Conservation (phyloP, 1,284 basidiomycete genomes). For the Entoloma clypeatum region DNA sequence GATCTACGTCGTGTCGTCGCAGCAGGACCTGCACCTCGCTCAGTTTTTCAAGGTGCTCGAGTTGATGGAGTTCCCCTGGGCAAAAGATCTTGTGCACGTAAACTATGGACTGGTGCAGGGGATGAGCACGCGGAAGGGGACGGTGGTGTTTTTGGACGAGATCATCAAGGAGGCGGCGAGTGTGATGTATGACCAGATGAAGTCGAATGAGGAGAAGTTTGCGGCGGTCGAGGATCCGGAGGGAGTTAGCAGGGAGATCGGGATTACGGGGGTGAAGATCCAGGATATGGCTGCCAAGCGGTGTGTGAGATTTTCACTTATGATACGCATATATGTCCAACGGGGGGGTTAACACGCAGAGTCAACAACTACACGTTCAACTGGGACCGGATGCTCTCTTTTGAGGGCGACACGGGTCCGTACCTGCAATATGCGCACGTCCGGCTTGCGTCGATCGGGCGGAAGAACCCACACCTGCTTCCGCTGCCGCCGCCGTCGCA, state of each 20-base stretch:
- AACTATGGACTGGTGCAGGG: slow-evolving; percentile 93
- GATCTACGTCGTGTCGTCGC: slow-evolving; percentile 94
- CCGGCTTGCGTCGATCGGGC: slow-evolving; percentile 87
- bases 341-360: slow-evolving; percentile 37
- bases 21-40: slow-evolving; percentile 90
- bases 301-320: slow-evolving; percentile 37
- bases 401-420: slow-evolving; percentile 96
- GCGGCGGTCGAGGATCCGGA: slow-evolving; percentile 87
- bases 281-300: slow-evolving; percentile 96
- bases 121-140: slow-evolving; percentile 98
- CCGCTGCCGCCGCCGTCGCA: slow-evolving; percentile 68
- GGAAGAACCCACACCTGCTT: slow-evolving; percentile 89
- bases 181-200: slow-evolving; percentile 98
- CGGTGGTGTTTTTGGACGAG: slow-evolving; percentile 93
- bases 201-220: slow-evolving; percentile 92
- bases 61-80: slow-evolving; percentile 89
- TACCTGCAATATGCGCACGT: slow-evolving; percentile 98
- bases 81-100: slow-evolving; percentile 79
- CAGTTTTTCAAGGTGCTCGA: slow-evolving; percentile 96
- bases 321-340: slow-evolving; percentile 1
- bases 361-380: slow-evolving; percentile 98
- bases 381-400: slow-evolving; percentile 93
- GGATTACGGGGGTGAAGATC: slow-evolving; percentile 96
- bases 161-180: slow-evolving; percentile 90
- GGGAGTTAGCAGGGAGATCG: slow-evolving; percentile 79